Percentiles rank a stretch among this genome's conserved stretches.
These are phyloP conservation scores for Cystobasidium onofrii DNA, from an alignment of 768 basidiomycete genomes.

Conservation along the genomic window DNA sequence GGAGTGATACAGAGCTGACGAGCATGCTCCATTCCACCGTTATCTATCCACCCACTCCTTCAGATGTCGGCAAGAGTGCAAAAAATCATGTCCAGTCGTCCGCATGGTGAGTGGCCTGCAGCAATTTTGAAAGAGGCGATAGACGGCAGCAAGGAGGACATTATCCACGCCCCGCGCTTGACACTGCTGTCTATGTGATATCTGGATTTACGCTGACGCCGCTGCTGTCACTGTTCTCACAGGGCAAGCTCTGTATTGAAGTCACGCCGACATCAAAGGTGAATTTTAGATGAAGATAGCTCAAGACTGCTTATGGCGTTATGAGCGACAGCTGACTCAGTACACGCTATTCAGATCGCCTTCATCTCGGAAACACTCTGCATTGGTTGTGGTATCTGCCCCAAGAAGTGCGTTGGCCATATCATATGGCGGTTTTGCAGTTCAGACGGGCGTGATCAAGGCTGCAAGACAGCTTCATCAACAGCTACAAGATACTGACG, in stretches of 20 bases:
- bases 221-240: neutral
- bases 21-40: neutral
- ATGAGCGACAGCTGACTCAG: neutral
- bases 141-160: neutral
- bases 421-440: neutral
- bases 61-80: conserved; percentile 92
- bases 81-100: conserved; percentile 95
- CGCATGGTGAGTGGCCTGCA: conserved; percentile 63
- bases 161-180: too few species aligned
- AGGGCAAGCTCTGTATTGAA: conserved; percentile 96
- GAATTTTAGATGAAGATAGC: neutral
- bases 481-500: too few species aligned
- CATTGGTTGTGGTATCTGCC: conserved; percentile 99
- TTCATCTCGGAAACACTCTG: conserved; percentile 98
- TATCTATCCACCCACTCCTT: neutral
- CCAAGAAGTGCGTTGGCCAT: conserved; percentile 80
- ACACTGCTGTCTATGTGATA: too few species aligned
- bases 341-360: conserved; percentile 54
- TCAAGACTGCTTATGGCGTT: neutral
- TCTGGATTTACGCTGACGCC: neutral
- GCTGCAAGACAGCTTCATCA: neutral
- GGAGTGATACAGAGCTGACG: neutral
- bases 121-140: neutral
- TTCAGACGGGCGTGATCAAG: neutral
- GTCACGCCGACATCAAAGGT: conserved; percentile 53